Percentiles rank a stretch among this genome's conserved stretches.
Conservation (phyloP, 2,329 filamentous ascomycete genomes). For the Thielaviopsis musarum region DNA sequence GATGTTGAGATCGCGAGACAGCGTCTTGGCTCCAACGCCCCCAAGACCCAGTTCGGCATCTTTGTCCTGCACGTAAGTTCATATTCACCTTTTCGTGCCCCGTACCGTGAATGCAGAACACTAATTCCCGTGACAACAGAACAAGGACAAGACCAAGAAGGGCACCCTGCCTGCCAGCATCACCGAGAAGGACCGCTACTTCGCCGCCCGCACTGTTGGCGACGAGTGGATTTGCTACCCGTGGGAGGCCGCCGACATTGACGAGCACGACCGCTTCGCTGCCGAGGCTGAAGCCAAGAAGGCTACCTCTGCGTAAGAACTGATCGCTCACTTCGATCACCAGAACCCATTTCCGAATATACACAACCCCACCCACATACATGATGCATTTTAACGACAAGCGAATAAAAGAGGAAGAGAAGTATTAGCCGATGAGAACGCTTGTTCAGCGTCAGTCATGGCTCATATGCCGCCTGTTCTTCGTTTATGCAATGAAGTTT, state of each 20-base stretch:
- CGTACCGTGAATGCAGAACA: too few species aligned
- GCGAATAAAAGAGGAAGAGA: background rate
- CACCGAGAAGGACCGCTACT: constrained; percentile 55
- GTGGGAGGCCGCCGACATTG: constrained; percentile 91
- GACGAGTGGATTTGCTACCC: constrained; percentile 99
- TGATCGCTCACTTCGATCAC: background rate
- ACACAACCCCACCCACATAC: background rate
- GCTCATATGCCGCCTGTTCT: background rate
- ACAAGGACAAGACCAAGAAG: constrained; percentile 97
- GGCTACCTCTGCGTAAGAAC: background rate
- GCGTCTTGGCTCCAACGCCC: constrained; percentile 45
- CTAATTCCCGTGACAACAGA: constrained; percentile 31
- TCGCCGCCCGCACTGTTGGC: constrained; percentile 72
- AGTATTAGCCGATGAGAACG: background rate
- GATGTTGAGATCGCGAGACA: constrained; percentile 71
- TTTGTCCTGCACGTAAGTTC: constrained; percentile 86
- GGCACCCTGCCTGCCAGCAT: constrained; percentile 66
- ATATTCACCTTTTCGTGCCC: background rate
- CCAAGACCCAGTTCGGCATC: constrained; percentile 75
- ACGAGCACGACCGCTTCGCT: constrained; percentile 69
- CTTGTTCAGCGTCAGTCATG: background rate
- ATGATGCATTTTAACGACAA: background rate
- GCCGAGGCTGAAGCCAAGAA: constrained; percentile 24
- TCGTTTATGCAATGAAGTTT: background rate
- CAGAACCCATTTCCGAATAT: background rate